These are phyloP conservation scores for Fusarium brevicatenulatum DNA, from an alignment of 2,329 filamentous ascomycete genomes.

Conservation along the genomic window DNA sequence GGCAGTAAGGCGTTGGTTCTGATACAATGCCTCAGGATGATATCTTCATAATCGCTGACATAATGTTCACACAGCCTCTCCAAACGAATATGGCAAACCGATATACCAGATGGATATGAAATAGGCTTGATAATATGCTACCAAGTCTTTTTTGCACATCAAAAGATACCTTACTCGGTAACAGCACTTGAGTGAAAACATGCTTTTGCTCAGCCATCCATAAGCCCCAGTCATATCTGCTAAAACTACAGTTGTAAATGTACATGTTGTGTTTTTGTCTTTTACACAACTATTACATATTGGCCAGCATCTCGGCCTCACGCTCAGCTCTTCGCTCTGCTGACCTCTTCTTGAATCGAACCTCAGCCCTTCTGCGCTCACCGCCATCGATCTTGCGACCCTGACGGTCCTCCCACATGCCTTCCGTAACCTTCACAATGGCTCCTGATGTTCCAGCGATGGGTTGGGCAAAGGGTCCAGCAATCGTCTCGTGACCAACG, in stretches of 20 bases:
- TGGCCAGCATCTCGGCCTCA: conserved; percentile 53
- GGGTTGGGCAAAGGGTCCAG: conserved; percentile 77
- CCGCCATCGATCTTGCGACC: conserved; percentile 96
- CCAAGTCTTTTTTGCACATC: not conserved
- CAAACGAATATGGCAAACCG: too few relatives aligned
- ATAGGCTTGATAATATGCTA: not conserved
- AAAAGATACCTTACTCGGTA: not conserved
- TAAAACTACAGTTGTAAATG: conserved; percentile 47
- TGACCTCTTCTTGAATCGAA: conserved; percentile 85
- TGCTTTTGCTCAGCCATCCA: conserved; percentile 30
- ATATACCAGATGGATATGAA: not conserved
- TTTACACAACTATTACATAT: conserved; percentile 44
- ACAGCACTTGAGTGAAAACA: conserved; percentile 9
- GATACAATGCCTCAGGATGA: not conserved
- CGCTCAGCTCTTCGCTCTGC: conserved; percentile 79
- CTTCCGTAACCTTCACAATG: conserved; percentile 77
- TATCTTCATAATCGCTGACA: not conserved
- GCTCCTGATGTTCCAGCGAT: conserved; percentile 73
- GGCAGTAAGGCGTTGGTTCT: conserved; percentile 1
- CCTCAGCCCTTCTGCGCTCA: conserved; percentile 87
- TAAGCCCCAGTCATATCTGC: conserved; percentile 33
- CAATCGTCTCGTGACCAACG: conserved; percentile 73
- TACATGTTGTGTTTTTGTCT: conserved; percentile 39
- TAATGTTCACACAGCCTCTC: not conserved
- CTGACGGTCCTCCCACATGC: conserved; percentile 90